These are phyloP conservation scores for Ceratocystis cubensis DNA, from an alignment of 2,329 filamentous ascomycete genomes.

Conservation along the genomic window DNA sequence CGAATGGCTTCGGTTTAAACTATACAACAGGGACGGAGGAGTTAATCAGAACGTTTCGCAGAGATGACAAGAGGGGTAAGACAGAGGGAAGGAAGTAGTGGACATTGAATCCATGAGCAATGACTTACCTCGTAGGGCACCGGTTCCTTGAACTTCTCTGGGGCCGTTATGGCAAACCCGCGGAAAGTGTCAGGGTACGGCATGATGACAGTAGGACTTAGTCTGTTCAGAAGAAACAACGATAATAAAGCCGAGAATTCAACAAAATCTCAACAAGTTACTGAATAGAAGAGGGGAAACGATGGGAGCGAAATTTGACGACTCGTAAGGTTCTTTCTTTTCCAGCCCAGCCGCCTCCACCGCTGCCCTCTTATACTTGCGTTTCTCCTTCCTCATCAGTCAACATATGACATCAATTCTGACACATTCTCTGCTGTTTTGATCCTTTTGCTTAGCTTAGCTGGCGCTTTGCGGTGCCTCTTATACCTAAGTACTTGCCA, in stretches of 20 bases:
- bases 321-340: neutral
- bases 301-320: neutral
- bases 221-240: neutral
- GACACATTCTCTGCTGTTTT: neutral
- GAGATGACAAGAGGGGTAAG: neutral
- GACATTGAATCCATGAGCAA: neutral
- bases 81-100: neutral
- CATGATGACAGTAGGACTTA: conserved; percentile 28
- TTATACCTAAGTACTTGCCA: neutral
- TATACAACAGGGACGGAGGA: conserved; percentile 27
- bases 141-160: conserved; percentile 27
- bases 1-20: conserved; percentile 72
- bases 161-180: conserved; percentile 45
- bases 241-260: neutral
- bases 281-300: neutral
- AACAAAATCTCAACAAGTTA: neutral
- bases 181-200: conserved; percentile 47
- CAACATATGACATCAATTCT: neutral
- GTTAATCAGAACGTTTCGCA: neutral
- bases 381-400: neutral
- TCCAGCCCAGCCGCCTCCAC: neutral
- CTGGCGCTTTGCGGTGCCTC: neutral
- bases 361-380: conserved; percentile 1
- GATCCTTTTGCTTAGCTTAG: neutral
- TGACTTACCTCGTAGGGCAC: conserved; percentile 13